Percentiles rank a stretch among this genome's conserved stretches.
Evolutionary conservation across 495 filamentous ascomycete genomes (phyloP).

Genomic region (Usnea hakonensis): DNA sequence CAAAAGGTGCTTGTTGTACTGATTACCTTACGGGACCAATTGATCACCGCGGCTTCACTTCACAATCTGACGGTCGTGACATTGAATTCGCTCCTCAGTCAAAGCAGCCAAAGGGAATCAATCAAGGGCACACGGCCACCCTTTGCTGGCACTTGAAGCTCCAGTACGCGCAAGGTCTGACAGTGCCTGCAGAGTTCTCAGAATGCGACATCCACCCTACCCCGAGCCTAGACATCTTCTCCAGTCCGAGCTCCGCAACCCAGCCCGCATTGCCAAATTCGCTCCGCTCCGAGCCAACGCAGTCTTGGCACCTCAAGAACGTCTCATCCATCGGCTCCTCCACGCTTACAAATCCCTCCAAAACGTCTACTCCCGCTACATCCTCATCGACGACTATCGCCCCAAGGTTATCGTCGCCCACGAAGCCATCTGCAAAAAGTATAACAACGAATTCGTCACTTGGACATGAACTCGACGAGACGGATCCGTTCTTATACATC

Average conservation of each 20-base stretch:
- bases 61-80: not conserved
- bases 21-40: too few species aligned
- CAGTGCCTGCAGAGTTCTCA: not conserved
- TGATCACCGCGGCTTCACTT: not conserved
- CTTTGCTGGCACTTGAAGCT: conserved; percentile 7
- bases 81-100: not conserved
- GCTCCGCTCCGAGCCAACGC: not conserved
- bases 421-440: too few species aligned
- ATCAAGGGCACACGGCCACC: not conserved
- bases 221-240: not conserved
- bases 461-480: not conserved
- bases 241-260: not conserved
- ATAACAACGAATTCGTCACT: not conserved
- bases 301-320: not conserved
- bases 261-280: not conserved
- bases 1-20: not conserved
- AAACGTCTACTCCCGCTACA: not conserved
- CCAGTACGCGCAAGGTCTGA: not conserved
- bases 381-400: not conserved
- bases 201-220: not conserved
- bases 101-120: not conserved
- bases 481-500: conserved; percentile 9
- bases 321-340: not conserved
- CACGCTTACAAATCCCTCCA: not conserved
- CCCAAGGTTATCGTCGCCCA: not conserved